A percentile compares a stretch with the other conserved stretches of the same genome.
Evolutionary conservation across 108 stramenopile species (phyloP).

Genomic region (Cyclostephanos tholiformis): DNA sequence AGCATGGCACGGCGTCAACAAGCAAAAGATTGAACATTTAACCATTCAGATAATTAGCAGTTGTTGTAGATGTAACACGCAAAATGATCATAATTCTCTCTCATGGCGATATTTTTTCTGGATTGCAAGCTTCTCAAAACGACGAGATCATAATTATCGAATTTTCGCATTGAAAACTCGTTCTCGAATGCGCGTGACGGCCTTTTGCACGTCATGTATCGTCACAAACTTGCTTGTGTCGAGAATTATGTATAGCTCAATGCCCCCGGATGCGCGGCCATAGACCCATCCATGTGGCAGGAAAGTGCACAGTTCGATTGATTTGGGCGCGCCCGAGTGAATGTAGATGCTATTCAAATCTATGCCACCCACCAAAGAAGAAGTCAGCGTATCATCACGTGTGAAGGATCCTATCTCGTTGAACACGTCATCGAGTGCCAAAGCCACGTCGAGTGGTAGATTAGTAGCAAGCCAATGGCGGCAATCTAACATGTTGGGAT

Average conservation of each 20-base stretch:
- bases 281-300: conserved; percentile 74
- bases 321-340: not conserved
- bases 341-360: not conserved
- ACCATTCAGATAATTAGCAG: too few relatives aligned
- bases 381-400: conserved; percentile 4
- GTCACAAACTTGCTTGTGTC: conserved; percentile 69
- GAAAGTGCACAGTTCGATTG: conserved; percentile 66
- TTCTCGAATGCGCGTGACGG: conserved; percentile 54
- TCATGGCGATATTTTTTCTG: too few relatives aligned
- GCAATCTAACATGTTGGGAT: conserved; percentile 55
- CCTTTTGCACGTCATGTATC: conserved; percentile 70
- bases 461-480: conserved; percentile 65
- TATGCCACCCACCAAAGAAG: not conserved
- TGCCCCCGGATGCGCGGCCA: conserved; percentile 44
- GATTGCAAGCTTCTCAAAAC: not conserved
- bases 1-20: too few relatives aligned
- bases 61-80: too few relatives aligned
- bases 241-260: conserved; percentile 70
- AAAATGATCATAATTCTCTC: too few relatives aligned
- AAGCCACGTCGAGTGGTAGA: conserved; percentile 64
- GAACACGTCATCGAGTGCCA: conserved; percentile 79
- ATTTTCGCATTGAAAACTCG: not conserved
- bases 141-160: not conserved
- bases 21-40: too few relatives aligned
- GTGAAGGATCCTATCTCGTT: conserved; percentile 56